These are phyloP conservation scores for Fagopyrum tataricum DNA, from an alignment of 148 eudicot species.

Conservation along the genomic window DNA sequence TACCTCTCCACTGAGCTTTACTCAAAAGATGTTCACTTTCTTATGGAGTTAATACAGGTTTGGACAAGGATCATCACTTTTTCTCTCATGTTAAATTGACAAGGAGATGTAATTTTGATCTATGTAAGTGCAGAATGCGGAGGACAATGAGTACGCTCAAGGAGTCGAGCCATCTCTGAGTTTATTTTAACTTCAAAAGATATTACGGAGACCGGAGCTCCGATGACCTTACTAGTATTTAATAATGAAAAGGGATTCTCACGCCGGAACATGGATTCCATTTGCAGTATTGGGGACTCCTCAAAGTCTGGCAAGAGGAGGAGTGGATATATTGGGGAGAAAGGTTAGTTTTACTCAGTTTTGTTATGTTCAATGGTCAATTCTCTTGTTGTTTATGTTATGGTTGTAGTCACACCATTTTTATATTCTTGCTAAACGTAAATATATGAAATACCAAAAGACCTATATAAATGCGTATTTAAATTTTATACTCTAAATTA, in stretches of 20 bases:
- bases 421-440: no score
- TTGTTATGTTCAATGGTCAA: not conserved
- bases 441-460: no score
- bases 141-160: constrained; percentile 56
- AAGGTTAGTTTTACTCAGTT: constrained; percentile 28
- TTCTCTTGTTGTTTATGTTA: not conserved
- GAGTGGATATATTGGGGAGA: constrained; percentile 63
- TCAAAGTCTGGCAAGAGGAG: constrained; percentile 63
- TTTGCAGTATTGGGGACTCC: constrained; percentile 62
- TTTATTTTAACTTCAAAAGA: constrained; percentile 56
- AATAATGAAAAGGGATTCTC: constrained; percentile 69
- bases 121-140: constrained; percentile 48
- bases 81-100: not conserved
- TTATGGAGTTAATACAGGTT: constrained; percentile 60
- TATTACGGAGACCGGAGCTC: constrained; percentile 53
- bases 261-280: constrained; percentile 45
- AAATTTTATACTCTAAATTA: no score
- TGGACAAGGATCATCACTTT: not conserved
- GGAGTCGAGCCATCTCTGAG: constrained; percentile 58
- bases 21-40: constrained; percentile 32
- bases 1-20: constrained; percentile 55
- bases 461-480: no score
- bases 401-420: not conserved
- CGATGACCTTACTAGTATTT: constrained; percentile 52
- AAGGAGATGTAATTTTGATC: not conserved